Evolutionary conservation across 1,284 basidiomycete species (phyloP).

Genomic region (Puccinia hordei): DNA sequence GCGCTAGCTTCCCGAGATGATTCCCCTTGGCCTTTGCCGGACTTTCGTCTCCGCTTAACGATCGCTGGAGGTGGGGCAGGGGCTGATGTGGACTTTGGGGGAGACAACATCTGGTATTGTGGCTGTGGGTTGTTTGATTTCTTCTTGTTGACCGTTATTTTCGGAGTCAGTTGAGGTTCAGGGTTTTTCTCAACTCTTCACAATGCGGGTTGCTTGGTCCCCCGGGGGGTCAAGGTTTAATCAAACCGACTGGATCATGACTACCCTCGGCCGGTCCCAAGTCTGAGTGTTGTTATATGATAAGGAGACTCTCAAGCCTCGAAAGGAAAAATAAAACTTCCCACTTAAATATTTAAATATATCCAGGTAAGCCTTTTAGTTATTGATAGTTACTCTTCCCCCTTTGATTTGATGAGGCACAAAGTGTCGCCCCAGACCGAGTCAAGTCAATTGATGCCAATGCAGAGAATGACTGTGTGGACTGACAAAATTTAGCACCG

Average conservation of each 20-base stretch:
- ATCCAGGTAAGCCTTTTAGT: not conserved
- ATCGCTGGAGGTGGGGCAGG: constrained; percentile 14
- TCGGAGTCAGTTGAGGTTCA: no score
- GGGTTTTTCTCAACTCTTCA: no score
- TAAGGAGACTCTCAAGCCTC: not conserved
- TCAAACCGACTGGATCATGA: not conserved
- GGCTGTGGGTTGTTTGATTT: no score
- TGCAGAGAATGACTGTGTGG: not conserved
- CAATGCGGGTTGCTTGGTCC: not conserved
- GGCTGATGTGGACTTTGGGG: constrained; percentile 1
- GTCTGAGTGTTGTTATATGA: not conserved
- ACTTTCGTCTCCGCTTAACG: constrained; percentile 46
- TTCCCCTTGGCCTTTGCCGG: constrained; percentile 43
- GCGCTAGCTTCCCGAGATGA: constrained; percentile 48
- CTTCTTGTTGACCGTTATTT: not conserved
- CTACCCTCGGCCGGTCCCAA: not conserved
- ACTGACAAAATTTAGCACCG: constrained; percentile 19
- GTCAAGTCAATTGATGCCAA: not conserved
- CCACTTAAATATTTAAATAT: no score
- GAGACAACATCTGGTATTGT: not conserved
- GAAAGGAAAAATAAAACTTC: no score
- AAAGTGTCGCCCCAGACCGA: constrained; percentile 29
- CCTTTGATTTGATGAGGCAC: not conserved
- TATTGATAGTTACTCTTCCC: not conserved
- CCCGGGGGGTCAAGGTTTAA: not conserved